phyloP scores from a whole-genome alignment of 768 basidiomycete species.

The Heimioporus sp. region DNA sequence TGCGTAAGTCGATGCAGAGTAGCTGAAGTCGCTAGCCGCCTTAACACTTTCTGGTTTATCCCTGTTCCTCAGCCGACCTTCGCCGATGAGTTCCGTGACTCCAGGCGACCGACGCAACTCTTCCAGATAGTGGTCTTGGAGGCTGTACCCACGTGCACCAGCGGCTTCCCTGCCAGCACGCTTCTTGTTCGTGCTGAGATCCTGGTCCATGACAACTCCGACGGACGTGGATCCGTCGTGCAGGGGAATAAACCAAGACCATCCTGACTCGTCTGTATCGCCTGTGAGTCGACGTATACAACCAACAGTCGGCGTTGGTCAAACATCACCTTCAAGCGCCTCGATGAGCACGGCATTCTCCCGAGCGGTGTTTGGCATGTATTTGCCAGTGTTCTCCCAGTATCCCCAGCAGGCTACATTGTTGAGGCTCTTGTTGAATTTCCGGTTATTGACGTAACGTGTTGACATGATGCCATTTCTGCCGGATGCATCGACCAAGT shows the following conservation, averaged over 20 bases:
- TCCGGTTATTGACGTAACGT: constrained; percentile 34
- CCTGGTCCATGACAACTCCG: constrained; percentile 52
- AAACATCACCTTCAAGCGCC: constrained; percentile 18
- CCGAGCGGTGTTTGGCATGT: constrained; percentile 29
- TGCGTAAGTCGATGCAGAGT: constrained; percentile 54
- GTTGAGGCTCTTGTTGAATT: constrained; percentile 30
- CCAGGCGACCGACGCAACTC: constrained; percentile 3
- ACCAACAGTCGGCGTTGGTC: too few relatives aligned
- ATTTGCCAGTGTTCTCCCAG: constrained; percentile 30
- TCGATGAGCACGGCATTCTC: constrained; percentile 39
- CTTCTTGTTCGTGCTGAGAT: too few relatives aligned
- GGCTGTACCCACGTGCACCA: neutral
- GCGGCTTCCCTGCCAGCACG: constrained; percentile 1
- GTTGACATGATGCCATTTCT: constrained; percentile 13
- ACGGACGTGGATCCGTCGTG: constrained; percentile 46
- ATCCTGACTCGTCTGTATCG: constrained; percentile 49
- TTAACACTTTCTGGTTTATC: constrained; percentile 9
- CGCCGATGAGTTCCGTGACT: neutral
- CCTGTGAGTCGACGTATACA: too few relatives aligned
- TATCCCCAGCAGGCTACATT: constrained; percentile 39
- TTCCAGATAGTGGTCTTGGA: constrained; percentile 4
- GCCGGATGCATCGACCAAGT: constrained; percentile 11
- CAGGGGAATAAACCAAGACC: too few relatives aligned
- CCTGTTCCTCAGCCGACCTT: constrained; percentile 3
- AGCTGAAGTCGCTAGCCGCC: constrained; percentile 55